These are phyloP conservation scores for Penicillium concentricum DNA, from an alignment of 2,329 filamentous ascomycete species.

Conservation along the genomic window DNA sequence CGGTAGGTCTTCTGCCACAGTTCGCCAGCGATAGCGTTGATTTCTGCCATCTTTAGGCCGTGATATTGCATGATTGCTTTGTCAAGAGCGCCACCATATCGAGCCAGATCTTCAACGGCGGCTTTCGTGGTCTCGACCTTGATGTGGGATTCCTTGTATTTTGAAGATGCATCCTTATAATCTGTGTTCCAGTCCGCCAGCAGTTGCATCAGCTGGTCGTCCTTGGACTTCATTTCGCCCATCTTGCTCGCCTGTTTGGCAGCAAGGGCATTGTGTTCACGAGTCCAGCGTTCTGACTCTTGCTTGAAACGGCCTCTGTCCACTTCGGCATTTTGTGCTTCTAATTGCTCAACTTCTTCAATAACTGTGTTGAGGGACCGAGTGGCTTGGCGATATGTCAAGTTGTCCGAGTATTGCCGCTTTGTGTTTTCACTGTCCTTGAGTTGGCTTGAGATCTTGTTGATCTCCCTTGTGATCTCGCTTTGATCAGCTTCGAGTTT, in stretches of 20 bases:
- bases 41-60: constrained; percentile 94
- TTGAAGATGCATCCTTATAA: constrained; percentile 75
- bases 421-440: constrained; percentile 79
- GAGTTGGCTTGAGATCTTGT: constrained; percentile 73
- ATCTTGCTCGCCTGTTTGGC: constrained; percentile 72
- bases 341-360: constrained; percentile 69
- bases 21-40: constrained; percentile 91
- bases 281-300: constrained; percentile 68
- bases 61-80: constrained; percentile 98
- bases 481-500: constrained; percentile 66
- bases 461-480: constrained; percentile 67
- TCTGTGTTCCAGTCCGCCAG: constrained; percentile 78
- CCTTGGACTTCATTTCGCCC: constrained; percentile 79
- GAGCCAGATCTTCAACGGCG: constrained; percentile 82
- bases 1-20: constrained; percentile 98
- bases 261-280: constrained; percentile 65
- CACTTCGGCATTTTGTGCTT: constrained; percentile 75
- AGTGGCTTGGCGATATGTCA: constrained; percentile 76
- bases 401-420: constrained; percentile 83
- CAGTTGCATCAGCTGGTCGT: constrained; percentile 72
- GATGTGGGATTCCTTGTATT: constrained; percentile 86
- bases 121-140: constrained; percentile 89
- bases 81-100: constrained; percentile 81
- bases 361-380: constrained; percentile 66
- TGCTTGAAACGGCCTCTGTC: constrained; percentile 73